These are phyloP conservation scores for Acorus calamus DNA, from an alignment of 106 monocot species.

Conservation along the genomic window DNA sequence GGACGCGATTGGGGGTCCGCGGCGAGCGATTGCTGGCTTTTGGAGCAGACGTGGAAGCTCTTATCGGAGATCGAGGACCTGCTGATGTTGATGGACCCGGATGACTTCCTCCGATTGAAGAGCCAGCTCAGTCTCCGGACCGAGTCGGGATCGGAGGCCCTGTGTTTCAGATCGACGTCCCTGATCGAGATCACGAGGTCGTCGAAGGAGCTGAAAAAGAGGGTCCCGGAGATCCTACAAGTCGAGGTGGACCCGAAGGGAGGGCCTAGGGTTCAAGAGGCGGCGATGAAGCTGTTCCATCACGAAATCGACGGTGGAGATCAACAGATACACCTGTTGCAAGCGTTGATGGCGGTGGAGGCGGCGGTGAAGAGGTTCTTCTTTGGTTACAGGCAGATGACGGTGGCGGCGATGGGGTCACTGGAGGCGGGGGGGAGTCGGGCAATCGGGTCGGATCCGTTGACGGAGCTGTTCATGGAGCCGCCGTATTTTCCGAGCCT, in stretches of 20 bases:
- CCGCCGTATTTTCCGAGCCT: slow-evolving; percentile 81
- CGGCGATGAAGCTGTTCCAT: slow-evolving; percentile 69
- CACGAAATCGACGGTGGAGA: slow-evolving; percentile 26
- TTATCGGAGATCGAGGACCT: slow-evolving; percentile 55
- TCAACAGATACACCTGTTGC: slow-evolving; percentile 45
- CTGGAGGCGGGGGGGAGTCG: slow-evolving; percentile 33
- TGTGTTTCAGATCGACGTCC: slow-evolving; percentile 52
- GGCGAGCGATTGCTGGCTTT: slow-evolving; percentile 52
- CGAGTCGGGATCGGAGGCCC: slow-evolving; percentile 11
- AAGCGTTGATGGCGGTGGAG: slow-evolving; percentile 72
- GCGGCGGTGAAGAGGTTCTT: slow-evolving; percentile 68
- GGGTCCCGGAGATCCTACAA: slow-evolving; percentile 51
- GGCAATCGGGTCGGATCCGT: slow-evolving; percentile 18
- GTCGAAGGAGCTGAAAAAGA: slow-evolving; percentile 45
- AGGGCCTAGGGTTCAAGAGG: slow-evolving; percentile 70
- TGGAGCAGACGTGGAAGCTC: slow-evolving; percentile 68
- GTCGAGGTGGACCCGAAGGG: slow-evolving; percentile 82
- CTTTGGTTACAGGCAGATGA: slow-evolving; percentile 62
- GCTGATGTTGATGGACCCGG: slow-evolving; percentile 65
- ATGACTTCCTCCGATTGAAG: slow-evolving; percentile 70
- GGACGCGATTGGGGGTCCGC: slow-evolving; percentile 38
- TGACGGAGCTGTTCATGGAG: slow-evolving; percentile 55
- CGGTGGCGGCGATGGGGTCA: slow-evolving; percentile 55
- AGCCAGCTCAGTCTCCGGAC: slow-evolving; percentile 36
- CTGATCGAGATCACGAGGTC: slow-evolving; percentile 26